A percentile compares a stretch with the other conserved stretches of the same genome.
phyloP scores from a whole-genome alignment of 208 protist genomes.

The Ichthyophonus hoferi region DNA sequence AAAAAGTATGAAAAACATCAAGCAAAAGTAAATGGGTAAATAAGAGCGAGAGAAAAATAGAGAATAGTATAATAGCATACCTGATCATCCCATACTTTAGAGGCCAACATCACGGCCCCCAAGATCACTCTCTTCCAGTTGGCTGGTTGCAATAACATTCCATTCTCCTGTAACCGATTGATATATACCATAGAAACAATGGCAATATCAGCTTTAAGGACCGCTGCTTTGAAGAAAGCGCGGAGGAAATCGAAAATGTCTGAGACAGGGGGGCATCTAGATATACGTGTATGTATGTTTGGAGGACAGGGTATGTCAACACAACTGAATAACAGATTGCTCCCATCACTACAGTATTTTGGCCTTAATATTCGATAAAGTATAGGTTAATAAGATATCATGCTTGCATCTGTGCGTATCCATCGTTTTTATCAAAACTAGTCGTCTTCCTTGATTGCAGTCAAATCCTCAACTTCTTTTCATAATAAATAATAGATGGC shows the following conservation, averaged over 20 bases:
- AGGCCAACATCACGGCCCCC: constrained; percentile 41
- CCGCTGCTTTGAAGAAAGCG: constrained; percentile 20
- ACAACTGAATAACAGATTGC: too few species aligned
- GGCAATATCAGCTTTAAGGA: constrained; percentile 19
- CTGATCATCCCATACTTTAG: constrained; percentile 52
- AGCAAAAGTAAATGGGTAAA: neutral
- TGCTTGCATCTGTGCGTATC: too few species aligned
- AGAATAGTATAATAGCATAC: neutral
- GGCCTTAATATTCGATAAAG: too few species aligned
- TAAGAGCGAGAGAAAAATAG: neutral
- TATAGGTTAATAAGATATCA: too few species aligned
- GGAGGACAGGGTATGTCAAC: too few species aligned
- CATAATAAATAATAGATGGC: too few species aligned
- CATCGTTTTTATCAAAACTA: too few species aligned
- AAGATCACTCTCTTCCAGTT: constrained; percentile 39
- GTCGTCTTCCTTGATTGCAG: too few species aligned
- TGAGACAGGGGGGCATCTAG: neutral
- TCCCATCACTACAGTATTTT: too few species aligned
- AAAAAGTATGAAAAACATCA: too few species aligned
- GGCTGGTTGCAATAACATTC: constrained; percentile 1
- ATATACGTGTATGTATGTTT: neutral
- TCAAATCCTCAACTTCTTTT: too few species aligned
- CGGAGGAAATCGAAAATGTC: constrained; percentile 32
- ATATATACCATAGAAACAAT: constrained; percentile 39
- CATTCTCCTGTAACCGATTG: neutral